These are phyloP conservation scores for Ceratobasidium papillatum DNA, from an alignment of 1,284 basidiomycete genomes.

Conservation along the genomic window DNA sequence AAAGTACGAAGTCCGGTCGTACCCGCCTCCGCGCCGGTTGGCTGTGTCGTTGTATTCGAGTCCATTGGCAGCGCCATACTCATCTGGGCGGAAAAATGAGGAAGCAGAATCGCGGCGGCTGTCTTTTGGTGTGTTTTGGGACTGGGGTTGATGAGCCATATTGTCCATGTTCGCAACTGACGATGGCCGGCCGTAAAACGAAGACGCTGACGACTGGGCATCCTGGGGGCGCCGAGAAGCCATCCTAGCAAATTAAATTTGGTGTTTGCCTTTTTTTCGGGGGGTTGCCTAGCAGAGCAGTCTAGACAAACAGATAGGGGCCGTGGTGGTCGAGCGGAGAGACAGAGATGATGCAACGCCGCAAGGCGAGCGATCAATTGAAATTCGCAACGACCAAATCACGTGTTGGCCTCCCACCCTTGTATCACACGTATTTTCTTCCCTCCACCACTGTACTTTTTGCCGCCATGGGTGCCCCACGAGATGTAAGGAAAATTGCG, in stretches of 20 bases:
- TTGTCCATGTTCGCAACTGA: slow-evolving; percentile 24
- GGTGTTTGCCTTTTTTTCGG: neutral
- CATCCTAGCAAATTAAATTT: neutral
- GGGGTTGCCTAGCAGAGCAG: neutral
- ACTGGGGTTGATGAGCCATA: slow-evolving; percentile 7
- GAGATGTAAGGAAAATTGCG: slow-evolving; percentile 54
- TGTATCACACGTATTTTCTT: slow-evolving; percentile 31
- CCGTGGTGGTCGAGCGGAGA: slow-evolving; percentile 9
- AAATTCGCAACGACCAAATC: slow-evolving; percentile 5
- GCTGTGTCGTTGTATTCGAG: slow-evolving; percentile 21
- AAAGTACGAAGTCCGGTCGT: slow-evolving; percentile 33
- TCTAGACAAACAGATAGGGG: neutral
- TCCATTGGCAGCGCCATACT: slow-evolving; percentile 17
- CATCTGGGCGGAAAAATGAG: slow-evolving; percentile 35
- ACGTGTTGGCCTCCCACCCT: slow-evolving; percentile 20
- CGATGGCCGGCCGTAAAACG: slow-evolving; percentile 36
- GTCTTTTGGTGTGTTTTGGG: neutral
- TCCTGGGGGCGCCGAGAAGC: slow-evolving; percentile 22
- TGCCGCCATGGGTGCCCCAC: slow-evolving; percentile 7
- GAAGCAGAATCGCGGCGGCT: slow-evolving; percentile 36
- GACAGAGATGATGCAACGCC: slow-evolving; percentile 19
- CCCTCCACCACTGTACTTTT: slow-evolving; percentile 35
- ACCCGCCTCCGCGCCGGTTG: slow-evolving; percentile 35
- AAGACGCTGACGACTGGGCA: slow-evolving; percentile 21
- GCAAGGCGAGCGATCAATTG: neutral